These are phyloP conservation scores for Citrus inodora DNA, from an alignment of 345 rosid species.

Conservation along the genomic window DNA sequence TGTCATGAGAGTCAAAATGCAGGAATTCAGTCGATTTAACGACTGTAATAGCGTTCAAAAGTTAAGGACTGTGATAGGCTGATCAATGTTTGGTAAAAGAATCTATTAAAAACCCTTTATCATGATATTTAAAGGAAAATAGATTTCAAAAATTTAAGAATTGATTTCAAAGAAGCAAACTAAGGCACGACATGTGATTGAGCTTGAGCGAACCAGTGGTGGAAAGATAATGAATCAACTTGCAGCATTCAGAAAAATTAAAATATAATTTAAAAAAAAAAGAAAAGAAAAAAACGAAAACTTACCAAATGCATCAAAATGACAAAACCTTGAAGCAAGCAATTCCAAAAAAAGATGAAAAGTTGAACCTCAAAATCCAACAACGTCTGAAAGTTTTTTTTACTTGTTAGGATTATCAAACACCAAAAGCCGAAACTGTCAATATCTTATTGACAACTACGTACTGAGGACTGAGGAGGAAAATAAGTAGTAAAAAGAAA, in stretches of 20 bases:
- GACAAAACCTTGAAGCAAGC: neutral
- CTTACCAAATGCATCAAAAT: constrained; percentile 3
- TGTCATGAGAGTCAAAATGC: neutral
- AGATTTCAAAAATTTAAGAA: neutral
- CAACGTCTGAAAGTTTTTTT: neutral
- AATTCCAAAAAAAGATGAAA: constrained; percentile 12
- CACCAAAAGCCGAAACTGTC: neutral
- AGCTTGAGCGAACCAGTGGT: neutral
- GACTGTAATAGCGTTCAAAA: neutral
- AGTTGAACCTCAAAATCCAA: neutral
- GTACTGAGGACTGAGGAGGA: too few relatives aligned
- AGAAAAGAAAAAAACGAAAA: neutral
- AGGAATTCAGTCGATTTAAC: neutral
- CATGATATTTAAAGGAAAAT: too few relatives aligned
- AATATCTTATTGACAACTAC: neutral
- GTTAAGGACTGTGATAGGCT: neutral
- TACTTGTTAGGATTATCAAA: neutral
- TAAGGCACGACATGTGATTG: neutral
- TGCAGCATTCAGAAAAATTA: neutral
- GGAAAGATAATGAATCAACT: neutral
- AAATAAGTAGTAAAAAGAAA: neutral
- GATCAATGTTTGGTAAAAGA: neutral
- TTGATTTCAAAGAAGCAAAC: neutral
- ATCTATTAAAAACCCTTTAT: neutral
- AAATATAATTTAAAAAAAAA: neutral